Conservation (phyloP, 352 stramenopile species). For the Phytopythium helicoides region DNA sequence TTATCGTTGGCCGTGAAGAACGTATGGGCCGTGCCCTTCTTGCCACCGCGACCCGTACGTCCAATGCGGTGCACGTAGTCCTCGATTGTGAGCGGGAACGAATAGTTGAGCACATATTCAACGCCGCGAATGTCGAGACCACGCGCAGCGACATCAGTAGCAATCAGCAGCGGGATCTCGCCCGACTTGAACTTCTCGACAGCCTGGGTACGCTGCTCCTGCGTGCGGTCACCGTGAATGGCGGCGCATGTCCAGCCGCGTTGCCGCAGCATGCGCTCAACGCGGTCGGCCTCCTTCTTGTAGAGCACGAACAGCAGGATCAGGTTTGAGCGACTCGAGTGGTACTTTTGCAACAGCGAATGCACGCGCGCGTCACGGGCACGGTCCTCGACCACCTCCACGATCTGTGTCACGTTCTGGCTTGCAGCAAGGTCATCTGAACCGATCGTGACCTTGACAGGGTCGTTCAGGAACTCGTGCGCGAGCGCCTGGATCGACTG, state of each 20-base stretch:
- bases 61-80: slow-evolving; percentile 97
- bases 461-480: slow-evolving; percentile 93
- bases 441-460: slow-evolving; percentile 92
- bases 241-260: slow-evolving; percentile 92
- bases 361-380: slow-evolving; percentile 85
- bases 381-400: slow-evolving; percentile 94
- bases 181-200: slow-evolving; percentile 96
- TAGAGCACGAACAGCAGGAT: slow-evolving; percentile 98
- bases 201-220: slow-evolving; percentile 89
- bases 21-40: slow-evolving; percentile 95
- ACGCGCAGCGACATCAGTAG: slow-evolving; percentile 96
- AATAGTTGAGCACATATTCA: slow-evolving; percentile 97
- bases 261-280: slow-evolving; percentile 92
- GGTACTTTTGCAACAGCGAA: slow-evolving; percentile 93
- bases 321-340: slow-evolving; percentile 88
- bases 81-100: slow-evolving; percentile 96
- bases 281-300: slow-evolving; percentile 97
- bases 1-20: slow-evolving; percentile 98
- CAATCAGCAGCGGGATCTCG: slow-evolving; percentile 93
- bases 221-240: slow-evolving; percentile 96
- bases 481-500: slow-evolving; percentile 96
- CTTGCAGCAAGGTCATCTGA: slow-evolving; percentile 96
- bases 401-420: slow-evolving; percentile 94
- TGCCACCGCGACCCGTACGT: slow-evolving; percentile 92
- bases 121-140: slow-evolving; percentile 97